Evolutionary conservation across 164 flowering plant species (phyloP).

Genomic region (Buxus sempervirens): DNA sequence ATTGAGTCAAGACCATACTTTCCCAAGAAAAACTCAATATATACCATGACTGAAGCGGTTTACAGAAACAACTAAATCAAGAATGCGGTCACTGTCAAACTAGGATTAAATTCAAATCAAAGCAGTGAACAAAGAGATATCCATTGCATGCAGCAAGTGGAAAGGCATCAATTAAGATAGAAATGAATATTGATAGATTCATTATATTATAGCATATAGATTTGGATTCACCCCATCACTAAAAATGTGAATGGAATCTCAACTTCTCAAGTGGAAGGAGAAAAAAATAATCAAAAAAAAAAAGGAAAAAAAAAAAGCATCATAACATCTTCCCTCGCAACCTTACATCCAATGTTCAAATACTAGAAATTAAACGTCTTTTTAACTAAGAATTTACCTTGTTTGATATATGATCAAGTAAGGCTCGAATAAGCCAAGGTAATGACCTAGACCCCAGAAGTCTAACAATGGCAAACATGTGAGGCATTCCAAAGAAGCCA

Average conservation of each 20-base stretch:
- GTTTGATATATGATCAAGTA: conserved; percentile 84
- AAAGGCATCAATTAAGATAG: too few species aligned
- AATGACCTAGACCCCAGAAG: conserved; percentile 92
- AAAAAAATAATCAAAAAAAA: neutral
- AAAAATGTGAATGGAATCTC: neutral
- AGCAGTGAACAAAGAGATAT: too few species aligned
- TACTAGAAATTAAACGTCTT: too few species aligned
- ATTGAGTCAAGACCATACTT: too few species aligned
- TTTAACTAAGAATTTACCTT: conserved; percentile 46
- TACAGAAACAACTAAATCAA: too few species aligned
- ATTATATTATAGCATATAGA: neutral
- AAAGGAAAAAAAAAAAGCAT: neutral
- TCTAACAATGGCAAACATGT: conserved; percentile 72
- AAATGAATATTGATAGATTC: too few species aligned
- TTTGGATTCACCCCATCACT: neutral
- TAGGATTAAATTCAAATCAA: too few species aligned
- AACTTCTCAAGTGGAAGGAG: neutral
- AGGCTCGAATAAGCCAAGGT: conserved; percentile 97
- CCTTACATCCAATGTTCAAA: neutral
- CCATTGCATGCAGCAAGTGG: too few species aligned
- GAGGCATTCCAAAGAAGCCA: conserved; percentile 94
- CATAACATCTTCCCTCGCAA: neutral
- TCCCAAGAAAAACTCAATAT: too few species aligned
- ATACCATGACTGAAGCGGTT: too few species aligned
- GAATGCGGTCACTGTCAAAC: too few species aligned